Evolutionary conservation across 305 asterid species (phyloP), one percentile per base, ranked within the genome.

Genomic region (Stenogyne calaminthoides): DNA sequence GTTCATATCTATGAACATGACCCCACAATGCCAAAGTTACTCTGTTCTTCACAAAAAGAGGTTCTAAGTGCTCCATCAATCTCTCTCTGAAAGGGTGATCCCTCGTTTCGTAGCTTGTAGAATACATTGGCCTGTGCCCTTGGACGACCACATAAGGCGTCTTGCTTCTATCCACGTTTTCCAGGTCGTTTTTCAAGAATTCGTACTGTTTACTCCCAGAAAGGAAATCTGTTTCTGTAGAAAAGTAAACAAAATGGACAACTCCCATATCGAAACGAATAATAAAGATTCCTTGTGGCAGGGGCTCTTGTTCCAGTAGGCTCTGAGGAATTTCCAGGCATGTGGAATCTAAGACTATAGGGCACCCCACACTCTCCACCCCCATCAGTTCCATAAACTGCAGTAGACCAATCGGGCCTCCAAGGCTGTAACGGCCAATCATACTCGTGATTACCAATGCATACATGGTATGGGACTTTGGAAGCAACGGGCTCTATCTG

Each of bases 301-400:
- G 97, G 98, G 74, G 96, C 96, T 37, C 84, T 83, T 29, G 83
- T 80, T 55, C 91, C 88, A 0, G 91, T 88, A 20, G 85, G 84
- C 66, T 84, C 89, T 0, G 88, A 77, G 16, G 93, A 89, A 71
- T 89, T 87, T 55, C 99, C 98, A 4, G 96, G 99, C 99, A 95
- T 95, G 83, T 82, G 88, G 74, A 95, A 92, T 70, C 88, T 80
- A 22, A 89, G 86, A 79, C 97, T 88, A 55, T 92, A 95, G 16
- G 98, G 97, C 19, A 95, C 96, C 65, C 99, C 98, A 75, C 98
- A 95, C 74, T 95, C 99, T 32, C 99, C 98, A 20, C 98, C 99
- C 37, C 98, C 99, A 11, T 95, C 99, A 70, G 59, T 89, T 36
- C 91, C 89, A 51, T 89, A 95, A 22, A 84, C 79, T 0, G 72